phyloP scores from a whole-genome alignment of 805 yeast genomes.

The Candida alai region DNA sequence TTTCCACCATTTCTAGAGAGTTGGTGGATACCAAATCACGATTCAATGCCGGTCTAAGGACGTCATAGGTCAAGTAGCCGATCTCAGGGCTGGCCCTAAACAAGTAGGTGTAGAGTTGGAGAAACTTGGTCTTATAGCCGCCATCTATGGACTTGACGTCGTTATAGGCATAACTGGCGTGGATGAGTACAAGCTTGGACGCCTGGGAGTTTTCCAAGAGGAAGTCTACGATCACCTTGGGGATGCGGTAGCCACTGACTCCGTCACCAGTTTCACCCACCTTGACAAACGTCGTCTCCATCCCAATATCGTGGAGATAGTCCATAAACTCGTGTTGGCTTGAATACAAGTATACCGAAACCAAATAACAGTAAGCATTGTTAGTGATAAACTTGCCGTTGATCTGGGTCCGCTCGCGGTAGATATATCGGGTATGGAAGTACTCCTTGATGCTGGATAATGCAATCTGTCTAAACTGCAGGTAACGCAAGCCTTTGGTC shows the following conservation, averaged over 20 bases:
- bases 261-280: constrained; percentile 12
- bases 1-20: constrained; percentile 23
- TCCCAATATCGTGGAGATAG: constrained; percentile 19
- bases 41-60: constrained; percentile 25
- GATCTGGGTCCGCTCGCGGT: constrained; percentile 15
- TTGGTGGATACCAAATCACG: constrained; percentile 23
- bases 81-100: constrained; percentile 16
- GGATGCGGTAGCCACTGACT: too few species aligned
- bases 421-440: constrained; percentile 40
- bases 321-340: constrained; percentile 22
- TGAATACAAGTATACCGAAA: constrained; percentile 29
- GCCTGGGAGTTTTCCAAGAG: constrained; percentile 16
- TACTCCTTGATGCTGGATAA: constrained; percentile 41
- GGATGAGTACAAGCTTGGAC: constrained; percentile 22
- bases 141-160: constrained; percentile 26
- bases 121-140: constrained; percentile 25
- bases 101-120: constrained; percentile 25
- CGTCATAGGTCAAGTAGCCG: constrained; percentile 28
- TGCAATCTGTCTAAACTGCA: constrained; percentile 52
- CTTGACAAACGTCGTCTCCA: constrained; percentile 13
- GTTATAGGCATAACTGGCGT: constrained; percentile 28
- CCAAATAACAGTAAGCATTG: constrained; percentile 21
- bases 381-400: constrained; percentile 8
- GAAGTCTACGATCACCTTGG: constrained; percentile 25
- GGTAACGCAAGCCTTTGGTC: constrained; percentile 55